A percentile compares a stretch with the other conserved stretches of the same genome.
phyloP scores from a whole-genome alignment of 345 rosid genomes.

The Viola odorata region DNA sequence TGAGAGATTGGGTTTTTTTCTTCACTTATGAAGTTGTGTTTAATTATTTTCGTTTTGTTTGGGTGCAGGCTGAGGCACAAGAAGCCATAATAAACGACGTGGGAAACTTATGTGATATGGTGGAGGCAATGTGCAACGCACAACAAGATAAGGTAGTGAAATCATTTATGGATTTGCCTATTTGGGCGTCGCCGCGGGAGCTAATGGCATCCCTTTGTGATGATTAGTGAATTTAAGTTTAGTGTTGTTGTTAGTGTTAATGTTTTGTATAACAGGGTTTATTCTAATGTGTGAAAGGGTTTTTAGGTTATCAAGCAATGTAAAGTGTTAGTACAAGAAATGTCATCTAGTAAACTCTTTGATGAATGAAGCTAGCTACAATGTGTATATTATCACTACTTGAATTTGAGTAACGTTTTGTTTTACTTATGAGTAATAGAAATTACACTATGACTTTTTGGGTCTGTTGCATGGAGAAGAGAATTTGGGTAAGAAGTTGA shows the following conservation, averaged over 20 bases:
- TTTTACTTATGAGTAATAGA: no score
- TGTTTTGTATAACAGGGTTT: no score
- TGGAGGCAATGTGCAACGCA: constrained; percentile 50
- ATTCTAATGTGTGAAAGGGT: no score
- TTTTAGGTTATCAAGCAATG: no score
- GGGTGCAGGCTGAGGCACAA: constrained; percentile 57
- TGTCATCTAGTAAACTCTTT: no score
- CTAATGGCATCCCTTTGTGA: constrained; percentile 60
- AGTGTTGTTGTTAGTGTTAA: background rate
- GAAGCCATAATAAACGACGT: constrained; percentile 47
- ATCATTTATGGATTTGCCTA: constrained; percentile 42
- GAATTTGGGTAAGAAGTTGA: no score
- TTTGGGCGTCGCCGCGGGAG: constrained; percentile 71
- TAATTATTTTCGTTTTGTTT: background rate
- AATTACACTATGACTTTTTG: no score
- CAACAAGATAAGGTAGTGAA: constrained; percentile 42
- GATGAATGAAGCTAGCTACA: no score
- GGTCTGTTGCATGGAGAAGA: no score
- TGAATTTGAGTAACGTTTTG: no score
- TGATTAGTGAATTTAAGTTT: constrained; percentile 4
- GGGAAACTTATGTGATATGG: constrained; percentile 54
- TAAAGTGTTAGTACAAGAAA: no score
- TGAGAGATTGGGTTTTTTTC: background rate
- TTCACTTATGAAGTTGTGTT: background rate
- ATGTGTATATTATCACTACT: no score